Conservation (phyloP, 2,329 filamentous ascomycete genomes). For the Coniella vitis region DNA sequence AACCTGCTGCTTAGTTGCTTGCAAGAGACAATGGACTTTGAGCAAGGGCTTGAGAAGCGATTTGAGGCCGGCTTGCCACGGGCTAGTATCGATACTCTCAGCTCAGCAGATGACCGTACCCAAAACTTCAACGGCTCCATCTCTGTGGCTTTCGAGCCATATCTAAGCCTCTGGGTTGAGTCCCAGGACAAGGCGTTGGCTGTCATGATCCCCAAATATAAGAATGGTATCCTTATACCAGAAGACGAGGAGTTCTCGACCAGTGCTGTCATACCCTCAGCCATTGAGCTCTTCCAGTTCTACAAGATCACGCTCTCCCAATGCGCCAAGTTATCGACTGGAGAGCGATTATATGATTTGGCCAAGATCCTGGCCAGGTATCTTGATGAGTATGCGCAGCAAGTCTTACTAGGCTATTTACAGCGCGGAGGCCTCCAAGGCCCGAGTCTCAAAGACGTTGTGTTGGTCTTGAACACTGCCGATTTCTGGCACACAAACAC, state of each 20-base stretch:
- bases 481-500: constrained; percentile 96
- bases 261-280: constrained; percentile 84
- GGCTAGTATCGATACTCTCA: constrained; percentile 83
- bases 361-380: constrained; percentile 85
- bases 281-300: constrained; percentile 95
- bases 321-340: constrained; percentile 91
- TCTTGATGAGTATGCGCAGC: constrained; percentile 89
- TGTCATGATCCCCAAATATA: constrained; percentile 79
- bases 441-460: constrained; percentile 62
- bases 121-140: constrained; percentile 84
- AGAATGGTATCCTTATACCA: constrained; percentile 70
- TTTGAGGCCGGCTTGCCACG: constrained; percentile 66
- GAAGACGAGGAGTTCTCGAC: constrained; percentile 87
- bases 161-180: constrained; percentile 94
- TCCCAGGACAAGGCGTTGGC: constrained; percentile 88
- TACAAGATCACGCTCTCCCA: constrained; percentile 90
- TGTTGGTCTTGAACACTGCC: constrained; percentile 89
- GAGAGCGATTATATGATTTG: constrained; percentile 77
- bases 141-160: constrained; percentile 94
- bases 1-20: constrained; percentile 82
- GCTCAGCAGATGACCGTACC: constrained; percentile 67
- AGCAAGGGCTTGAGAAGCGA: constrained; percentile 79
- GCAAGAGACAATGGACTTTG: constrained; percentile 95
- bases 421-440: constrained; percentile 48
- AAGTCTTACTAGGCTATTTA: constrained; percentile 71